Conservation (phyloP, 2,329 filamentous ascomycete species). For the Drechslerella dactyloides region DNA sequence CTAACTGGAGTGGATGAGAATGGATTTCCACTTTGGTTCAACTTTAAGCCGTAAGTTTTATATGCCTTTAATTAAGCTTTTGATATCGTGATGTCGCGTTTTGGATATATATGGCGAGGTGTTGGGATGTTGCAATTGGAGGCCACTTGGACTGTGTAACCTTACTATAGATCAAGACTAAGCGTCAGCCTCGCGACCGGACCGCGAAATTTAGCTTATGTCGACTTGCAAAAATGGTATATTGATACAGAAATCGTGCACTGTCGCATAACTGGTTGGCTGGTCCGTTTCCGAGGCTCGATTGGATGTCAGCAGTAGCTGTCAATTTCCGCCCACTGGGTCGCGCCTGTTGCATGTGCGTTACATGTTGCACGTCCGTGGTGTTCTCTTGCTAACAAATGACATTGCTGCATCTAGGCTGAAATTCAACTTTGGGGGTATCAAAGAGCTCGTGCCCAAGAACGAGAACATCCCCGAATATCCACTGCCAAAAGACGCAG, state of each 20-base stretch:
- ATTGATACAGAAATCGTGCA: too few species aligned
- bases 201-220: neutral
- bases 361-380: neutral
- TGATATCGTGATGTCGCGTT: neutral
- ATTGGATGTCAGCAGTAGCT: too few species aligned
- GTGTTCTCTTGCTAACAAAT: conserved; percentile 2
- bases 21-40: conserved; percentile 35
- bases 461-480: conserved; percentile 36
- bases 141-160: conserved; percentile 1
- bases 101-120: neutral
- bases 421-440: conserved; percentile 32
- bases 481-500: conserved; percentile 1
- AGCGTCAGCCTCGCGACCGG: neutral
- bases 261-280: too few species aligned
- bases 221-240: too few species aligned
- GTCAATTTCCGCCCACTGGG: too few species aligned
- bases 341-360: neutral
- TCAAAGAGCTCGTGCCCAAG: conserved; percentile 44
- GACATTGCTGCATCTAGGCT: conserved; percentile 5
- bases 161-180: neutral
- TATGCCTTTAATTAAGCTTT: neutral
- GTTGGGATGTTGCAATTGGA: neutral
- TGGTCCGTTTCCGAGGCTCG: too few species aligned
- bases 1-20: conserved; percentile 25
- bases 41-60: conserved; percentile 35